These are phyloP conservation scores for Chaetomium fimeti DNA, from an alignment of 495 filamentous ascomycete species.

Conservation along the genomic window DNA sequence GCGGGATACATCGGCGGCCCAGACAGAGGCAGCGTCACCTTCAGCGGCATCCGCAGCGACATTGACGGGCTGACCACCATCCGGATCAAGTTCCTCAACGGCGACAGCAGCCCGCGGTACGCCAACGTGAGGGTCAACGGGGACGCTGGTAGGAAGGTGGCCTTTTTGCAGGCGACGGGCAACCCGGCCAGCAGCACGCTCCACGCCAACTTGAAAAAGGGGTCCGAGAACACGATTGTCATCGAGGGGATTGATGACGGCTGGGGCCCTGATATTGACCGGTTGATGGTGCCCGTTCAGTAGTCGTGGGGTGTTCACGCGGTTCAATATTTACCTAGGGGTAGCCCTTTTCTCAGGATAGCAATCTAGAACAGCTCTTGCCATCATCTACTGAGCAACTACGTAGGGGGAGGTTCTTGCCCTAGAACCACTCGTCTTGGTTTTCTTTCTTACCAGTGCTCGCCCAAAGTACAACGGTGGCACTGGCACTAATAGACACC, in stretches of 20 bases:
- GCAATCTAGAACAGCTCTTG: neutral
- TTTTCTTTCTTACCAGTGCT: neutral
- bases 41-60: constrained; percentile 46
- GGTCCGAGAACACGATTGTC: constrained; percentile 47
- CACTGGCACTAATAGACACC: no score
- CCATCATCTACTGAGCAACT: no score
- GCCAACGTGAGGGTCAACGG: constrained; percentile 59
- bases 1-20: constrained; percentile 58
- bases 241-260: constrained; percentile 48
- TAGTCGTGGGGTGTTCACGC: neutral
- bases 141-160: constrained; percentile 45
- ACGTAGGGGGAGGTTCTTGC: no score
- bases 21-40: constrained; percentile 47
- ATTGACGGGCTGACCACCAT: constrained; percentile 52
- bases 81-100: constrained; percentile 54
- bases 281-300: constrained; percentile 52
- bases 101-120: constrained; percentile 51
- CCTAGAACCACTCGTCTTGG: no score
- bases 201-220: constrained; percentile 44
- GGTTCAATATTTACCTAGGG: no score
- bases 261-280: constrained; percentile 58
- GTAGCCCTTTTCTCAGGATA: neutral
- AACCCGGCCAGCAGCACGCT: constrained; percentile 43
- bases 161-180: constrained; percentile 45
- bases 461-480: no score